Base-by-base conservation (phyloP, 192 early-diverging fungal genomes). In the Pilaira anomala region DNA sequence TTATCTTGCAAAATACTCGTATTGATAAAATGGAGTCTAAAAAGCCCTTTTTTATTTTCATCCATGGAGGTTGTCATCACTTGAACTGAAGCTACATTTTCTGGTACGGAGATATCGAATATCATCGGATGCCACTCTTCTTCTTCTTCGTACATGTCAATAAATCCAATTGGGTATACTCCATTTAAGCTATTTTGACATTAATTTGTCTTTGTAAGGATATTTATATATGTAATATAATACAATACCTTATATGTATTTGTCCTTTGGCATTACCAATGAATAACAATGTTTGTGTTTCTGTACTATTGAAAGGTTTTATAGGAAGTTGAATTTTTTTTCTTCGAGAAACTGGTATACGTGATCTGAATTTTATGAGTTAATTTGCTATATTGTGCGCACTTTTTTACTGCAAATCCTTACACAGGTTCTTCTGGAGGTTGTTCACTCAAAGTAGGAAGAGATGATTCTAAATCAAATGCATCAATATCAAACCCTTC, bases 111-210 rank as follows among this genome's bases (percentile, higher is more conserved):
- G 4, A 58, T 58, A 41, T 58, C 21, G 6, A 58, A 21, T 24
- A 58, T 41, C 6, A 19, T 13, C 13, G 22, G 9, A 25, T 41
- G 19, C 33, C 22, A 46, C 18, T 18, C 16, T 4, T 46, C 40
- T 13, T 18, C 16, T 4, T 46, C 40, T 41, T 36, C 56, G 25
- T 13, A 21, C 18, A 58, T 58, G 25, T 58, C 21, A 2, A 58
- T 21, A 1, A 19, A 16, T 41, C 55, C 55, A 41, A 58, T 58
- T 16, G 39, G 55, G 33, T 58, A 58, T 21, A 58, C 39, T 41
- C 55, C 55, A 40, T 58, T 58, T 22, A 58, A 58, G 18, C 55
- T 58, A 30, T 12, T n/a, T n/a, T n/a, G n/a, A n/a, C n/a, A n/a
- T n/a, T n/a, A n/a, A n/a, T n/a, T n/a, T n/a, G n/a, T n/a, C n/a